These are phyloP conservation scores for Epichloe uncinata DNA, from an alignment of 2,329 filamentous ascomycete species.

Conservation along the genomic window DNA sequence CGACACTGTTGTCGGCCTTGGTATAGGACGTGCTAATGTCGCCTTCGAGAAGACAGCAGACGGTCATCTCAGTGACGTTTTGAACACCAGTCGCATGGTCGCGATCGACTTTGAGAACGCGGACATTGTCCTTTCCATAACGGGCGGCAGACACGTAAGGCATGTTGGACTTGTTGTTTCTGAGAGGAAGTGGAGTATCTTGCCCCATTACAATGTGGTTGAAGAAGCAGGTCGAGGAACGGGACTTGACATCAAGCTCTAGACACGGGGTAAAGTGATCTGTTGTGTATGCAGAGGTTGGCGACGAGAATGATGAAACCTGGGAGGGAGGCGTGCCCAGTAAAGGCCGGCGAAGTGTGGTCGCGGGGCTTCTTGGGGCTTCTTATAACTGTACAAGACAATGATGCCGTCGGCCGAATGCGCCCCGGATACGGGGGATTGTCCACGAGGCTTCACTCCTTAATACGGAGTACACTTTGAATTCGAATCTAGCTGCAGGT, in stretches of 20 bases:
- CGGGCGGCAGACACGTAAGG: slow-evolving; percentile 48
- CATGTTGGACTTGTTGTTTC: slow-evolving; percentile 25
- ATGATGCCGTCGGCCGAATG: background rate
- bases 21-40: slow-evolving; percentile 88
- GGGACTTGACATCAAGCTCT: no score
- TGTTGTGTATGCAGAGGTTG: no score
- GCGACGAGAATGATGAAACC: no score
- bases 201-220: background rate
- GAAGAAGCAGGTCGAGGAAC: no score
- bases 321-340: no score
- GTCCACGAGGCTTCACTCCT: no score
- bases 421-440: background rate
- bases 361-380: no score
- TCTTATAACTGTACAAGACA: background rate
- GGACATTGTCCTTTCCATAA: slow-evolving; percentile 96
- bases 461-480: no score
- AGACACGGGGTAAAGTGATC: no score
- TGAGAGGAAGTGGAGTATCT: background rate
- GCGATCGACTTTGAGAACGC: slow-evolving; percentile 85
- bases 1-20: slow-evolving; percentile 79
- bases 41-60: slow-evolving; percentile 84
- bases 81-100: slow-evolving; percentile 66
- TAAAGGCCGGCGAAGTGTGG: no score
- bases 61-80: slow-evolving; percentile 86
- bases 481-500: no score